These are phyloP conservation scores for Diaporthe sp. DNA, from an alignment of 2,329 filamentous ascomycete species.

Conservation along the genomic window DNA sequence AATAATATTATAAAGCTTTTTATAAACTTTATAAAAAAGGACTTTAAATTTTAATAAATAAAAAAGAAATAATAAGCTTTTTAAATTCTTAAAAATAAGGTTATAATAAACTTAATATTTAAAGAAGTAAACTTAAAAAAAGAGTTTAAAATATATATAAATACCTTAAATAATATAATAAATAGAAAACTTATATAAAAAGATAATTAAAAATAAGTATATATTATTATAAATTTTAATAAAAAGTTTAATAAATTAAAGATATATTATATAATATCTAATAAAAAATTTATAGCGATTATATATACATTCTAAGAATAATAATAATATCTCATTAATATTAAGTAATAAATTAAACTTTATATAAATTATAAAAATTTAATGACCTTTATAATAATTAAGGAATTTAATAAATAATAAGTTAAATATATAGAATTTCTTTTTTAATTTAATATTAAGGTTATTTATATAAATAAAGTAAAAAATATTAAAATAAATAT, in stretches of 20 bases:
- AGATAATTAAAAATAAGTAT: background rate
- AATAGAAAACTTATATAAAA: background rate
- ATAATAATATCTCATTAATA: background rate
- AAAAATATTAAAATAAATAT: no score
- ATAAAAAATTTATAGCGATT: no score
- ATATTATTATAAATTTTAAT: background rate
- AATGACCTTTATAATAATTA: background rate
- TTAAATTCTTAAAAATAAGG: background rate
- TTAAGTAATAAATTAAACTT: no score
- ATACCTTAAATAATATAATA: background rate
- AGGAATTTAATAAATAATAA: background rate
- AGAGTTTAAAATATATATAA: background rate
- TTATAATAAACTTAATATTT: no score
- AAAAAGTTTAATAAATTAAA: background rate
- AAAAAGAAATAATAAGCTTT: background rate
- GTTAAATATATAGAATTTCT: background rate
- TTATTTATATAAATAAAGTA: background rate
- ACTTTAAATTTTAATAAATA: no score
- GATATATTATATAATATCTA: background rate
- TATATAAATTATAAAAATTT: background rate
- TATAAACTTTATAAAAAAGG: background rate
- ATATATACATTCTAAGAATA: no score
- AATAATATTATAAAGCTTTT: background rate
- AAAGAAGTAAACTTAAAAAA: background rate
- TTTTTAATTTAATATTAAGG: background rate